Base-by-base conservation (phyloP, 768 basidiomycete species). In the Tephrocybe sp. region DNA sequence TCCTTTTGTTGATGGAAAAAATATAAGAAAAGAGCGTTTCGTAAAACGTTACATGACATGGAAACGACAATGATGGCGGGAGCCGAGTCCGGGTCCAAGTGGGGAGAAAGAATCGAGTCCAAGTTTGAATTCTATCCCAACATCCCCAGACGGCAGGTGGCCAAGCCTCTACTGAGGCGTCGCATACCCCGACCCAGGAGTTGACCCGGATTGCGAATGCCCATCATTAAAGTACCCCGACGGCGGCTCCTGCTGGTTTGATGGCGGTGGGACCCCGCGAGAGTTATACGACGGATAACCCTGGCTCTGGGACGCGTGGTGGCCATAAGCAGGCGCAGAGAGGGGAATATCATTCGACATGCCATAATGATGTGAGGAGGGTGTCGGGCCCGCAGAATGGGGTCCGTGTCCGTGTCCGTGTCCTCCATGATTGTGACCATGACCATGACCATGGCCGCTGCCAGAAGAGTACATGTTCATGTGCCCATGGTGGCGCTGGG, bases 301-400 rank as follows among this genome's bases (percentile, higher is more conserved):
- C 39, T 67, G 64, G 48, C 64, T 65, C 60, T 62, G 58, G 16
- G 62, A 60, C 3, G 65, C 56, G 33, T 68, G 69, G 23, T 68
- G 67, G 35, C 68, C 69, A 56, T 74, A 78, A 2, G 74, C 72
- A 0, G 79, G 73, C 5, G 80, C 77, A 16, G 80, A 77, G 59
- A 82, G 69, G 8, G 82, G 79, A 17, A 80, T 70, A 17, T 73
- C 72, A 42, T 71, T 70, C 47, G 68, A 61, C 53, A 70, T 63
- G 60, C 71, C 72, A 31, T 51, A 48, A 0, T 44, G 42, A 45
- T 70, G 67, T 22, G 68, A 63, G 19, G 70, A 62, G 6, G 62
- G 67, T 23, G 63, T 59, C 51, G 70, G 66, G 14, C 68, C 68
- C 39, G 70, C 70, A 56, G 76, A 72, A 66, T 76, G 74, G 52